Base-by-base conservation (phyloP, 2,329 filamentous ascomycete genomes). In the Penicillium corylophilum region DNA sequence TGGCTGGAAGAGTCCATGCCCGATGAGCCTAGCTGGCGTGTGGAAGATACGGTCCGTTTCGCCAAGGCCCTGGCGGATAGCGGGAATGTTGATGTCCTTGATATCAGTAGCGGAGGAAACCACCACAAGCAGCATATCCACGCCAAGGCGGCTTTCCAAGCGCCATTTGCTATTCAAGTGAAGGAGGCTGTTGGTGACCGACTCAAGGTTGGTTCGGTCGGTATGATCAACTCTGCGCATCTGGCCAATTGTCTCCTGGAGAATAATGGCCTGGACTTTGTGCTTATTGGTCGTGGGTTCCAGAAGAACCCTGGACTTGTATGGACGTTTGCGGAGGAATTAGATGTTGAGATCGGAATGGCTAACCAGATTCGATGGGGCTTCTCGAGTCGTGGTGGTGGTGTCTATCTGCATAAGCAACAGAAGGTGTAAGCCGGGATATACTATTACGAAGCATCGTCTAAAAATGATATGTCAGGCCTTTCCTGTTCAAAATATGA, bases 221-320 rank as follows among this genome's bases (percentile, higher is more conserved):
- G 92, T 4, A 76, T 82, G 52, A 88, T 96, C 62, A 85, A 80
- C 33, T 81, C 81, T 26, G 87, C 85, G 2, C 81, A 85, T 62
- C 80, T 87, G 68, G 90, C 89, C 5, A 80, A 84, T 78, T 58
- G 82, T 74, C 52, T 87, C 64, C 66, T 83, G 2, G 75, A 82
- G 52, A 70, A 74, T 55, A 69, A 74, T 8, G 70, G 73, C 55
- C 62, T 85, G 52, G 91, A 96, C 66, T 70, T 92, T n/a, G 84
- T 87, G 0, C 78, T 93, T 16, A 79, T 87, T 1, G 92, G 83
- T 0, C 79, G 90, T 50, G 86, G 88, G 64, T 94, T 94, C 71
- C 79, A 95, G 73, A 84, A 90, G 68, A 90, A 95, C 65, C 88
- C 91, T 0, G 85, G 89, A 51, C 84, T 91, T 66, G 87, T 90